Evolutionary conservation across 306 rosid species (phyloP), one percentile per base, ranked within the genome.

Genomic region (Corylus americana): DNA sequence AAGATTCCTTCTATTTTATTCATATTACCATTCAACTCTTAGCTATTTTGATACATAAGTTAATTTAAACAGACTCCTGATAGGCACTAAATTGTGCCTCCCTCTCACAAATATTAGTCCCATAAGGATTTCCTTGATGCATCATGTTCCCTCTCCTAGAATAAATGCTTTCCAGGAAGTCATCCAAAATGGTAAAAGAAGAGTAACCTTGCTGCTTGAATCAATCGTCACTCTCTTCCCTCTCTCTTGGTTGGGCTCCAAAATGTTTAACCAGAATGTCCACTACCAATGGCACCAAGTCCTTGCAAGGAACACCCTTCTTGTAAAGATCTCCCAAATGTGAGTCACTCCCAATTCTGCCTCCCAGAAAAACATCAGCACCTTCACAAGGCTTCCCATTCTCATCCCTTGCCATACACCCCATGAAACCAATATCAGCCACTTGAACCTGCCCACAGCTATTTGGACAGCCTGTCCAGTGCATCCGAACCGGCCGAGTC

Each of bases 361-460:
- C 98, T 70, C 98, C 98, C 37, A 95, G 76, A 81, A 85, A 95
- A 37, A 95, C 90, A 81, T 95, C 92, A 16, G 74, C 97, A 42
- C 94, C 98, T 85, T 95, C 98, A 80, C 87, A 84, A 63, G 74
- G 59, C 86, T 92, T 95, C 54, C 93, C 91, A 82, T 92, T 91
- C 84, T 90, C 93, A 86, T 95, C 98, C 86, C 96, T 89, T 10
- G 98, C 14, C 98, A 90, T 92, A 74, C 98, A 92, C 72, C 98
- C 98, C 98, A 95, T 87, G 90, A 95, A 95, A 10, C 98, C 98
- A 53, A 95, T 92, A 79, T 95, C 98, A 53, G 98, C 98, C 81
- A 95, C 98, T 57, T 95, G 98, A 17, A 95, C 98, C 57, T 95
- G 98, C 11, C 94, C 98, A 51, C 98, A 95, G 7, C 87, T 87